Base-by-base conservation (phyloP, 192 early-diverging fungal species). In the Endogone sp. region DNA sequence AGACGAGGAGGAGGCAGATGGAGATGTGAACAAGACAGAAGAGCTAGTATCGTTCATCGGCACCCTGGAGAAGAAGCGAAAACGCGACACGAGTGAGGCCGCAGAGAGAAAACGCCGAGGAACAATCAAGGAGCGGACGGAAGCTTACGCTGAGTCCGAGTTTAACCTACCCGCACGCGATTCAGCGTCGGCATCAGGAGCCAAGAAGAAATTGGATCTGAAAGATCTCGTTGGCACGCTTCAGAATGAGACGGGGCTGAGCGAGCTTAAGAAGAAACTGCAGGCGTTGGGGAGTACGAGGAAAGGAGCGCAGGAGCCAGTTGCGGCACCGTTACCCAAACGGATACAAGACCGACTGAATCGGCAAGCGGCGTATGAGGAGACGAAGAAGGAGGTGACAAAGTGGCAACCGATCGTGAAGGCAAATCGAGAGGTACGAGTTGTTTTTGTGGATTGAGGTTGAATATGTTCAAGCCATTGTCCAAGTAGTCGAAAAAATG, bases 391-490 rank as follows among this genome's bases (percentile, higher is more conserved):
- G 66, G 88, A 90, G 11, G 77, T 99, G 11, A 76, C 82, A 3
- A 92, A 94, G 68, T 99, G 97, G 97, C 80, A 90, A 55, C 76
- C 88, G 21, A 79, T 93, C 2, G 89, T 98, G 2, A 84, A 91
- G 60, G 80, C 89, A 69, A 95, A 96, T 76, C 85, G 95, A 54
- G 82, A 90, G 67, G 67, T 69, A 69, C 31, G 55, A 8, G 24
- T 29, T 21, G 3, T 31, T 4, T 3, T 8, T 22, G 3, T 25
- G 30, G 30, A 29, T 57, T 20, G 29, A 26, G 23, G 30, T 11
- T 21, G 27, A 1, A 59, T 60, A n/a, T n/a, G n/a, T n/a, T n/a
- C n/a, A n/a, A n/a, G n/a, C n/a, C n/a, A n/a, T n/a, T n/a, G n/a
- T n/a, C n/a, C n/a, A n/a, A n/a, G n/a, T n/a, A n/a, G n/a, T n/a